Conservation (phyloP, 768 basidiomycete genomes). For the Boletellus ananas region DNA sequence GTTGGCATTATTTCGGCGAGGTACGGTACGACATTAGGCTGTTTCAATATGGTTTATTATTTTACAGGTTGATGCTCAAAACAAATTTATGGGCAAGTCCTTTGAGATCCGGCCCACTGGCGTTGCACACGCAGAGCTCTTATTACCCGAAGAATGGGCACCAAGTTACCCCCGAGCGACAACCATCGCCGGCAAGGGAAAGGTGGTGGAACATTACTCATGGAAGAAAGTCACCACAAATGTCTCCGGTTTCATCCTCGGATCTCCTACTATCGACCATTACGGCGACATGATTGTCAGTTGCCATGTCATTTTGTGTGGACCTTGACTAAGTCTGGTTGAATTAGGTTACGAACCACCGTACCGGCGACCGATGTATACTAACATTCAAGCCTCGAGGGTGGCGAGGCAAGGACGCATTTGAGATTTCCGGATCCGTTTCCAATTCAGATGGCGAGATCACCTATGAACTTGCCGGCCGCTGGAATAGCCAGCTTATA, state of each 20-base stretch:
- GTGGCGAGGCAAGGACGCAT: slow-evolving; percentile 90
- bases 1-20: slow-evolving; percentile 91
- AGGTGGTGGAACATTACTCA: slow-evolving; percentile 84
- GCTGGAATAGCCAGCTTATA: slow-evolving; percentile 94
- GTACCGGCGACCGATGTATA: slow-evolving; percentile 81
- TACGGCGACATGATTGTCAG: slow-evolving; percentile 92
- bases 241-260: slow-evolving; percentile 90
- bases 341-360: slow-evolving; percentile 73
- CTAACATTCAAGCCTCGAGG: slow-evolving; percentile 95
- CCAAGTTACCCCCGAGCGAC: slow-evolving; percentile 58
- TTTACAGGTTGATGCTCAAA: slow-evolving; percentile 86
- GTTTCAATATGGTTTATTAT: background rate
- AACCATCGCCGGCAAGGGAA: slow-evolving; percentile 40
- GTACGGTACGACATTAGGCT: slow-evolving; percentile 30
- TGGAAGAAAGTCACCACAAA: slow-evolving; percentile 95
- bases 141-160: slow-evolving; percentile 65
- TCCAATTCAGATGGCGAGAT: slow-evolving; percentile 58
- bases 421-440: slow-evolving; percentile 87
- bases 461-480: slow-evolving; percentile 86
- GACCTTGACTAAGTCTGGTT: slow-evolving; percentile 2
- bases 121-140: slow-evolving; percentile 83
- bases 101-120: slow-evolving; percentile 97
- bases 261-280: slow-evolving; percentile 83
- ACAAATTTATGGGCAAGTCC: slow-evolving; percentile 93
- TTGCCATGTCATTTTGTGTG: slow-evolving; percentile 14